Evolutionary conservation across 306 rosid species (phyloP).

Genomic region (Sphenostylis stenocarpa): DNA sequence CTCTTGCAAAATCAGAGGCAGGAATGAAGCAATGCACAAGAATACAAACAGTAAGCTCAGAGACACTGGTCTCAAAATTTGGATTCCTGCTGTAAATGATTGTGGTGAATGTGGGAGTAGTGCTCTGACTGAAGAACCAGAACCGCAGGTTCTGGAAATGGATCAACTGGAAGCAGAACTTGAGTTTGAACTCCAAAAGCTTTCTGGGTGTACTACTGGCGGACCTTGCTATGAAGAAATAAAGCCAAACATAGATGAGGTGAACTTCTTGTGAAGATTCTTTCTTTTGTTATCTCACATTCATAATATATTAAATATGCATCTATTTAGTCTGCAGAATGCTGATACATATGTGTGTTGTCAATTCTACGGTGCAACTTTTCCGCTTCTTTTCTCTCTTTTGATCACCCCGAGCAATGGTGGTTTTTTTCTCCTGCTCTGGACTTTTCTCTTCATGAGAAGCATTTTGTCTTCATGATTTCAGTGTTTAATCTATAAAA

Average conservation of each 20-base stretch:
- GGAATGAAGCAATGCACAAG: conserved; percentile 26
- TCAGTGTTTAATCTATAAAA: conserved; percentile 29
- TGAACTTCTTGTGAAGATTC: conserved; percentile 32
- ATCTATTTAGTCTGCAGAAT: background rate
- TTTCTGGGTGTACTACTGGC: conserved; percentile 57
- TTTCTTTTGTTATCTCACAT: conserved; percentile 6
- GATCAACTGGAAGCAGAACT: conserved; percentile 80
- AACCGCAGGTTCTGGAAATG: conserved; percentile 45
- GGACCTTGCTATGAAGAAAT: conserved; percentile 37
- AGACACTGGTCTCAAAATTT: conserved; percentile 23
- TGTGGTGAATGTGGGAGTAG: conserved; percentile 65
- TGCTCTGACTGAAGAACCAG: conserved; percentile 70
- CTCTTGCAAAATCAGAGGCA: conserved; percentile 27
- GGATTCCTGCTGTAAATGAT: conserved; percentile 33
- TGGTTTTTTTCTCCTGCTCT: background rate
- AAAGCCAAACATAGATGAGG: conserved; percentile 42
- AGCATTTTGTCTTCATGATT: background rate
- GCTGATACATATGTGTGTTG: background rate
- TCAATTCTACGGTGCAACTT: background rate
- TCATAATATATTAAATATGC: background rate
- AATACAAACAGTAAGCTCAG: conserved; percentile 18
- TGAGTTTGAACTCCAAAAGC: conserved; percentile 67
- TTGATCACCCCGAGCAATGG: background rate
- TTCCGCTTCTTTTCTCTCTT: background rate
- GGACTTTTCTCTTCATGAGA: background rate